Evolutionary conservation across 352 stramenopile species (phyloP), one percentile per base, ranked within the genome.

Genomic region (Thraustochytrium aureum): DNA sequence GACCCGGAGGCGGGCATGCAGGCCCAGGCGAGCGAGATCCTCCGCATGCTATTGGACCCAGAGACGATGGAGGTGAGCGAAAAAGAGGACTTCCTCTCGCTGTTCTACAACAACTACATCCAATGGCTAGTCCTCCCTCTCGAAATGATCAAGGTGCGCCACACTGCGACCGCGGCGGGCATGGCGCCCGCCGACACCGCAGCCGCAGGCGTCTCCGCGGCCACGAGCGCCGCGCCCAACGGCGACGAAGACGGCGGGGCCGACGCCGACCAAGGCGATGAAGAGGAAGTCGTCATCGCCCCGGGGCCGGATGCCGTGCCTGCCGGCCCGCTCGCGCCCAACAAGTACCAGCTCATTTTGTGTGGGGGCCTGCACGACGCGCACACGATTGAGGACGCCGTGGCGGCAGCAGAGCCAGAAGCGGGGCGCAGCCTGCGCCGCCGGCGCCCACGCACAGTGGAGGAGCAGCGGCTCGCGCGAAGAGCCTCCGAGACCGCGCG

Each of bases 31-130:
- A n/a, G 47, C 20, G 75, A 87, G 72, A 83, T 85, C 64, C 65
- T 84, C 38, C 75, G 75, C 17, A 75, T 88, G 67, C 62, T 67
- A 1, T 72, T 88, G 14, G 85, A 88, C 65, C 83, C 81, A 56
- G 85, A 88, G 72, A 86, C 84, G 37, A 87, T 88, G 84, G 85
- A 88, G 54, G 74, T 62, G 35, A 42, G 75, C 61, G 86, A 88
- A n/a, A 76, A 84, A 26, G 91, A 93, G 65, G 84, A 86, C 17
- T 94, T 94, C 69, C 83, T 94, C 1, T 85, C 85, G 6, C 56
- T 91, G 7, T 95, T 94, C 81, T 95, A 94, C 75, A 88, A 94
- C 20, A 84, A 91, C 26, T 93, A 93, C 83, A 82, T 94, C 2
- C 83, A 85, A 74, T 94, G 89, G 90, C 86, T 94, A 50, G 88